These are phyloP conservation scores for Trametes maxima DNA, from an alignment of 768 basidiomycete genomes.

Conservation along the genomic window DNA sequence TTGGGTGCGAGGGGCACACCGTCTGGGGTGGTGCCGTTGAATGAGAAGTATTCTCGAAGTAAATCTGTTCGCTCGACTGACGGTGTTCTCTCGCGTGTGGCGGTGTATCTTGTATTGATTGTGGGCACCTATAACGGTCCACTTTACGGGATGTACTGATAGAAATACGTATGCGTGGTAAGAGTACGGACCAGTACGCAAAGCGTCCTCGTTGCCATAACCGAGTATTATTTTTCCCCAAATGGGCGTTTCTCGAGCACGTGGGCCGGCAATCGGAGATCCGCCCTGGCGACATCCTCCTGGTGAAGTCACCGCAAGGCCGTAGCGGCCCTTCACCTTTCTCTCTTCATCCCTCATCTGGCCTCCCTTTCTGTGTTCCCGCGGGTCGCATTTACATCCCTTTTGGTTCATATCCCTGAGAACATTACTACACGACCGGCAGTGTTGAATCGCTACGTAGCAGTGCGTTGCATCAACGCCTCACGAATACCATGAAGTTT, in stretches of 20 bases:
- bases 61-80: no score
- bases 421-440: not conserved
- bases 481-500: constrained; percentile 19
- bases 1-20: not conserved
- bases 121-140: no score
- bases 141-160: no score
- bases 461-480: not conserved
- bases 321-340: not conserved
- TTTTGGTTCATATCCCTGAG: not conserved
- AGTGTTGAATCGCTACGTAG: not conserved
- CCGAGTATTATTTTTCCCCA: not conserved
- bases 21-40: not conserved
- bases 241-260: constrained; percentile 7
- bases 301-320: constrained; percentile 5
- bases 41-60: not conserved
- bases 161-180: no score
- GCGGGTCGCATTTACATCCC: not conserved
- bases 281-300: not conserved
- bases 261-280: not conserved
- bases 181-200: no score
- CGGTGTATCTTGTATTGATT: no score
- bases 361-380: not conserved
- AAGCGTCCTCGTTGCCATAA: no score
- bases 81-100: no score
- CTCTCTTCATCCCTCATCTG: not conserved